Conservation (phyloP, 2,329 filamentous ascomycete species). For the Xylariaceae sp. region DNA sequence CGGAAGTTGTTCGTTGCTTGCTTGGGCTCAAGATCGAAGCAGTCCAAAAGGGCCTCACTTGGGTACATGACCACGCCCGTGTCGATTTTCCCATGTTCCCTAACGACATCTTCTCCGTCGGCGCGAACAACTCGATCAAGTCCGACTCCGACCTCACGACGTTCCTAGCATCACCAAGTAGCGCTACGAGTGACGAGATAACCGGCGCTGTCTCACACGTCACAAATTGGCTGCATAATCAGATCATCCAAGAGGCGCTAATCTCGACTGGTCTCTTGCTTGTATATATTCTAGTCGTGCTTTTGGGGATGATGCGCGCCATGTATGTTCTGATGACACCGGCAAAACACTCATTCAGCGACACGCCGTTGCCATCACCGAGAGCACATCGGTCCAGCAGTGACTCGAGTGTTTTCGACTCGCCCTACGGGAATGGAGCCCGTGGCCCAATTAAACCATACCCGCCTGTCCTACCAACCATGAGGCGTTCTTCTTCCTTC, state of each 20-base stretch:
- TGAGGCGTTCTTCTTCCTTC: not conserved
- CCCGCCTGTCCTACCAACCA: not conserved
- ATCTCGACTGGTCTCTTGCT: constrained; percentile 78
- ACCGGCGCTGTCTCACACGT: constrained; percentile 77
- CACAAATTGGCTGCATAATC: constrained; percentile 68
- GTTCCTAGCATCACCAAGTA: constrained; percentile 80
- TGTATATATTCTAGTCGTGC: constrained; percentile 78
- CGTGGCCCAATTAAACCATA: not conserved
- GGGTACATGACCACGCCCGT: constrained; percentile 87
- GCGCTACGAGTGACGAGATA: constrained; percentile 80
- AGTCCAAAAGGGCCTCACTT: constrained; percentile 88
- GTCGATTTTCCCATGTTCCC: constrained; percentile 79
- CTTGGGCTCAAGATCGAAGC: constrained; percentile 84
- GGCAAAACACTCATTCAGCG: constrained; percentile 19
- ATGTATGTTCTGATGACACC: constrained; percentile 34
- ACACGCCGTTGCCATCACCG: not conserved
- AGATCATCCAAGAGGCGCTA: constrained; percentile 77
- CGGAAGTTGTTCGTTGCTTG: constrained; percentile 84
- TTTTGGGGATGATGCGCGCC: constrained; percentile 75
- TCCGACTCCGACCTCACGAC: constrained; percentile 66
- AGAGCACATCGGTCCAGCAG: not conserved
- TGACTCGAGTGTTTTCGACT: not conserved
- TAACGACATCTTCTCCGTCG: constrained; percentile 83
- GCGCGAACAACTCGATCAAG: constrained; percentile 67
- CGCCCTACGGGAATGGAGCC: not conserved